Conservation (phyloP, 495 filamentous ascomycete genomes). For the Trichoderma virens region DNA sequence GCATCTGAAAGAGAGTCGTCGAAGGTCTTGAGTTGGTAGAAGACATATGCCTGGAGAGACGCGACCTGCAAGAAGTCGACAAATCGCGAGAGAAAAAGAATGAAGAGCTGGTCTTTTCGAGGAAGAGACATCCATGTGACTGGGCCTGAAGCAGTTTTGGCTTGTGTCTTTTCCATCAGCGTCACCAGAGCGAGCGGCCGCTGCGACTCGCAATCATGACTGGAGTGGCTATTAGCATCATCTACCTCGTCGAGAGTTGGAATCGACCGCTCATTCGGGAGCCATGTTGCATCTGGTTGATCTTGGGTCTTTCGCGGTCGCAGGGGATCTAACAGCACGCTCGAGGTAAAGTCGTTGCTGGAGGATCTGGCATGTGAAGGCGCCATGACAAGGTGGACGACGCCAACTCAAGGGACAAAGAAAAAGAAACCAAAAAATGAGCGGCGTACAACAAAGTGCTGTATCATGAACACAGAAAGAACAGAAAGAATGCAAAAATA, state of each 20-base stretch:
- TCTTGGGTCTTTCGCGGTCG: not conserved
- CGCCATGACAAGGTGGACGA: not conserved
- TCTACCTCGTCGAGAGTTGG: not conserved
- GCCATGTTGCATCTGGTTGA: not conserved
- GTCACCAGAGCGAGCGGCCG: not conserved
- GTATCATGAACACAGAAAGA: not conserved
- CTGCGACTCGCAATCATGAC: slow-evolving; percentile 2
- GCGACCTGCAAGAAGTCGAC: slow-evolving; percentile 44
- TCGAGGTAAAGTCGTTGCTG: slow-evolving; percentile 4
- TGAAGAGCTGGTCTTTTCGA: slow-evolving; percentile 63
- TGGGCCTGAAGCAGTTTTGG: slow-evolving; percentile 13
- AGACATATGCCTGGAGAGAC: slow-evolving; percentile 55
- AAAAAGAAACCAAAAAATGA: no score
- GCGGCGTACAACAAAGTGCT: no score
- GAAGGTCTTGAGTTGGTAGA: slow-evolving; percentile 68
- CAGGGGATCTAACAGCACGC: not conserved
- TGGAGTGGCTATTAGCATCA: not conserved
- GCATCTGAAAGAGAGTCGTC: slow-evolving; percentile 55
- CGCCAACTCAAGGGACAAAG: not conserved
- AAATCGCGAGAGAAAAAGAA: slow-evolving; percentile 64
- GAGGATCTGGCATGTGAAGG: not conserved
- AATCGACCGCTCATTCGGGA: not conserved
- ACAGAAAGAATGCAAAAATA: not conserved
- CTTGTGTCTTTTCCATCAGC: not conserved
- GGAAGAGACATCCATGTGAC: slow-evolving; percentile 64